Conservation (phyloP, 1,284 basidiomycete species). For the Moesziomyces antarcticus region DNA sequence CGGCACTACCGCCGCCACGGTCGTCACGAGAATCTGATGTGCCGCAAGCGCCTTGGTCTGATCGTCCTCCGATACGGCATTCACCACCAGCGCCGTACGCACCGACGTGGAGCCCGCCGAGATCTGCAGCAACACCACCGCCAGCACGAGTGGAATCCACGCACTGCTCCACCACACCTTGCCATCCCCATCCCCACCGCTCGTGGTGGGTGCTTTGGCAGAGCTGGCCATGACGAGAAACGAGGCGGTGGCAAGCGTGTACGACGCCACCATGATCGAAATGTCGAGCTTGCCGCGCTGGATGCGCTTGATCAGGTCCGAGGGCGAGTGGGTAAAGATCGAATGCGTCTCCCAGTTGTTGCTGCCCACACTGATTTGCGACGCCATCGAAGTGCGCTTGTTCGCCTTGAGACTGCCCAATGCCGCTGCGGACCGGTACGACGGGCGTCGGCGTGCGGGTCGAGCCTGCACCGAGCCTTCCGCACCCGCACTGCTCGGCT, state of each 20-base stretch:
- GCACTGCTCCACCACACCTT: slow-evolving; percentile 34
- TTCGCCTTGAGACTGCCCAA: slow-evolving; percentile 22
- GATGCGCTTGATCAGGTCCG: slow-evolving; percentile 48
- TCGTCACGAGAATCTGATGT: slow-evolving; percentile 57
- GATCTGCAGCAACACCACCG: slow-evolving; percentile 52
- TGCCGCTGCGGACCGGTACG: slow-evolving; percentile 37
- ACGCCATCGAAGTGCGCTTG: slow-evolving; percentile 27
- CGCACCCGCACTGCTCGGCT: background rate
- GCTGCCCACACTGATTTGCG: slow-evolving; percentile 23
- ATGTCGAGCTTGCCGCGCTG: slow-evolving; percentile 58
- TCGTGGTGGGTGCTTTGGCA: slow-evolving; percentile 17
- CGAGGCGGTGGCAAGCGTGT: slow-evolving; percentile 23
- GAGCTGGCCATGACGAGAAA: slow-evolving; percentile 47
- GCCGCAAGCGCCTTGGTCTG: slow-evolving; percentile 57
- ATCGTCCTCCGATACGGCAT: slow-evolving; percentile 49
- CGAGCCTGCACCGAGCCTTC: slow-evolving; percentile 9
- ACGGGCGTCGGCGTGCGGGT: slow-evolving; percentile 28
- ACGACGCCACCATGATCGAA: slow-evolving; percentile 44
- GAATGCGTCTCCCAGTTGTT: slow-evolving; percentile 47
- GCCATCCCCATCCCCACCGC: background rate
- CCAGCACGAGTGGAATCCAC: slow-evolving; percentile 48
- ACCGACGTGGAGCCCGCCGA: slow-evolving; percentile 53
- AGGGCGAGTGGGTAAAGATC: slow-evolving; percentile 34
- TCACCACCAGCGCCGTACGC: slow-evolving; percentile 56
- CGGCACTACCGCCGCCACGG: slow-evolving; percentile 53